These are phyloP conservation scores for Wickerhamiella cacticola DNA, from an alignment of 805 yeast species.

Conservation along the genomic window DNA sequence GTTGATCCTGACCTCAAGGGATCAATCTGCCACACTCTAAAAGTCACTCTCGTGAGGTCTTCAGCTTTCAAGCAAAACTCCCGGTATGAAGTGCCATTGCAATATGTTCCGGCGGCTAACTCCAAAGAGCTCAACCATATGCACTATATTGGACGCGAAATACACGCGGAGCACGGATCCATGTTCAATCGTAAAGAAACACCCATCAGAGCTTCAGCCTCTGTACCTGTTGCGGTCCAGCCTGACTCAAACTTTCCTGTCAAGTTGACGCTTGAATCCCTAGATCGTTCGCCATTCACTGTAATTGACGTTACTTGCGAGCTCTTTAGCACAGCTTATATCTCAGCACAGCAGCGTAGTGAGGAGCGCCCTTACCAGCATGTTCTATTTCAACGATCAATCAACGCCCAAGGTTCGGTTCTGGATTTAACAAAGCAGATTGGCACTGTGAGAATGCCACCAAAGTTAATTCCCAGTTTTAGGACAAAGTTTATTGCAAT, in stretches of 20 bases:
- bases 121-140: background rate
- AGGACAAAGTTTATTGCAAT: background rate
- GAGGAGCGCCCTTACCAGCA: background rate
- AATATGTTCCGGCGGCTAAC: slow-evolving; percentile 7
- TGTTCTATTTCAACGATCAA: background rate
- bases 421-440: background rate
- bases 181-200: background rate
- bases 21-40: slow-evolving; percentile 9
- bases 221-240: background rate
- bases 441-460: background rate
- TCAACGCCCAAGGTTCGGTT: background rate
- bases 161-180: background rate
- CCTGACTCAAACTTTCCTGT: background rate
- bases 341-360: background rate
- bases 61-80: slow-evolving; percentile 9
- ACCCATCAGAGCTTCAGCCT: background rate
- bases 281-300: background rate
- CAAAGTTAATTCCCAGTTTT: background rate
- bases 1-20: slow-evolving; percentile 1
- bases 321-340: background rate
- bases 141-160: background rate
- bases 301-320: background rate
- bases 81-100: slow-evolving; percentile 11
- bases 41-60: slow-evolving; percentile 12
- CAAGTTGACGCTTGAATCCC: background rate